Conservation (phyloP, 139 green algal species). For the Auxenochlorella pyrenoidosa region DNA sequence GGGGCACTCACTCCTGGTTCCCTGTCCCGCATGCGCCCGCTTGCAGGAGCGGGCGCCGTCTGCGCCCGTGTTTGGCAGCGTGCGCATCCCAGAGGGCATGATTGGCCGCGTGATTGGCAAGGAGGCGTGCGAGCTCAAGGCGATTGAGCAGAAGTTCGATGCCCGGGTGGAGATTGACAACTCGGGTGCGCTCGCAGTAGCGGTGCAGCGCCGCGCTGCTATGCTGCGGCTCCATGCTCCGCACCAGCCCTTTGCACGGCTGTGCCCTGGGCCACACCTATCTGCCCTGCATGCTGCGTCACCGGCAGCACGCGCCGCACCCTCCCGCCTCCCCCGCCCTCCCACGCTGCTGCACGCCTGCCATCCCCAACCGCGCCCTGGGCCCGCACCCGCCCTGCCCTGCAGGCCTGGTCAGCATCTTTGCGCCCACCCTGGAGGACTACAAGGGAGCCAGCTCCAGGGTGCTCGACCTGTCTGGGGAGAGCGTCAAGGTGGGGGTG, state of each 20-base stretch:
- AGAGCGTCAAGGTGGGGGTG: constrained; percentile 32
- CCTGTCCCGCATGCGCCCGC: neutral
- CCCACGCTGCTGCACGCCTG: neutral
- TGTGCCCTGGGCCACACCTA: too few species aligned
- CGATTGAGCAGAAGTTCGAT: constrained; percentile 51
- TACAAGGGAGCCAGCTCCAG: constrained; percentile 34
- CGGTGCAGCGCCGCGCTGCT: too few species aligned
- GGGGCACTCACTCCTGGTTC: neutral
- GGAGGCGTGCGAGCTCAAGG: constrained; percentile 53
- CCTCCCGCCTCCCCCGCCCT: too few species aligned
- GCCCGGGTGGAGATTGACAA: constrained; percentile 50
- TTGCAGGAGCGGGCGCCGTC: constrained; percentile 1
- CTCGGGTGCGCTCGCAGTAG: constrained; percentile 29
- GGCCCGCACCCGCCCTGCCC: neutral
- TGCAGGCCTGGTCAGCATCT: constrained; percentile 54
- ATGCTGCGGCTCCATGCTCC: neutral
- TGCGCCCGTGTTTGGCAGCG: constrained; percentile 35
- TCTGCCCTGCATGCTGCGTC: too few species aligned
- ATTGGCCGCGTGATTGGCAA: constrained; percentile 65
- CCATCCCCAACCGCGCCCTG: neutral
- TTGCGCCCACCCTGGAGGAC: constrained; percentile 44
- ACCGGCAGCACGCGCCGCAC: too few species aligned
- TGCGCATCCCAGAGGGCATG: constrained; percentile 44
- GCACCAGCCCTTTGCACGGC: too few species aligned
- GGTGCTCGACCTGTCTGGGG: constrained; percentile 49